These are phyloP conservation scores for Viola pubescens DNA, from an alignment of 441 rosid genomes.

Conservation along the genomic window DNA sequence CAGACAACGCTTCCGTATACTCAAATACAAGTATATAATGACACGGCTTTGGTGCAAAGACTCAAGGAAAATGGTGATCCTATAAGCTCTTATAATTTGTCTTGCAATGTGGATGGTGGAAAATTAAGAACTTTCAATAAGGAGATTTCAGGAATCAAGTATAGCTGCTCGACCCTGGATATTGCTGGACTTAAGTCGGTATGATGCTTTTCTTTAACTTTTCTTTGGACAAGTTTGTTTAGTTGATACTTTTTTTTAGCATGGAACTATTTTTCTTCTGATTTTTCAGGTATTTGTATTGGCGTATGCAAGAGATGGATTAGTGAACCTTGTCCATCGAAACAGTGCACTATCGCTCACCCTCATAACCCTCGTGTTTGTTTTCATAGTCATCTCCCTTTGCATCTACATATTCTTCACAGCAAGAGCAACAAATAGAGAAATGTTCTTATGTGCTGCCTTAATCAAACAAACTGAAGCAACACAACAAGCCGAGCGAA, in stretches of 20 bases:
- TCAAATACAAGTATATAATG: conserved; percentile 12
- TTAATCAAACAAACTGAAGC: conserved; percentile 49
- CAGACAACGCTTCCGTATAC: conserved; percentile 20
- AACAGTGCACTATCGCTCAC: conserved; percentile 19
- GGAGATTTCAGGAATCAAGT: conserved; percentile 18
- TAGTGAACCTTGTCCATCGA: conserved; percentile 16
- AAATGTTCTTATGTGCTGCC: conserved; percentile 38
- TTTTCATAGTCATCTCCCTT: conserved; percentile 17
- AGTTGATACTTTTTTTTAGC: not conserved
- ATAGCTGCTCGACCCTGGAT: conserved; percentile 29
- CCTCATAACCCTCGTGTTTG: conserved; percentile 21
- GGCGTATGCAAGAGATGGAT: conserved; percentile 18
- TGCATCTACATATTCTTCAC: conserved; percentile 23
- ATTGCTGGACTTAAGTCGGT: conserved; percentile 32
- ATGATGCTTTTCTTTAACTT: conserved; percentile 1
- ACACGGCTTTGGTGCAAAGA: conserved; percentile 17
- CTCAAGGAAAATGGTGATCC: conserved; percentile 10
- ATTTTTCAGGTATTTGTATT: conserved; percentile 33
- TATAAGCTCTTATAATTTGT: not conserved
- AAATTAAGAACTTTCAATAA: not conserved
- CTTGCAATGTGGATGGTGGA: conserved; percentile 15
- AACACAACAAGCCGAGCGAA: conserved; percentile 55
- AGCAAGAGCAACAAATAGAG: conserved; percentile 32
- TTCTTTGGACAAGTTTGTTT: not conserved
- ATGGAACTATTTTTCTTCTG: not conserved